phyloP scores from a whole-genome alignment of 345 rosid genomes.

The Murraya koenigii region DNA sequence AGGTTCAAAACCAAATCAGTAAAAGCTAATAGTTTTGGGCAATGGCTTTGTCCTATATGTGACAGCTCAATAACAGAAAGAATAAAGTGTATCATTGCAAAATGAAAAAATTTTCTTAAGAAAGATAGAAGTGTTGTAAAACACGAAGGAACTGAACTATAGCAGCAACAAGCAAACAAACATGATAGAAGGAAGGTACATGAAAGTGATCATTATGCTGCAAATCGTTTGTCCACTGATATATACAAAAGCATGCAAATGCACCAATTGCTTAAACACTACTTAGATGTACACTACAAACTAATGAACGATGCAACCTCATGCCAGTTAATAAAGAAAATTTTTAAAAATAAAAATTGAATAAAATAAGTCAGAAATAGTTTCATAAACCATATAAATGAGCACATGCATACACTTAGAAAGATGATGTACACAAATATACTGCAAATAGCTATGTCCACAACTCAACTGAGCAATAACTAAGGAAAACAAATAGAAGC shows the following conservation, averaged over 20 bases:
- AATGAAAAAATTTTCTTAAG: neutral
- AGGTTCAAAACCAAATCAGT: neutral
- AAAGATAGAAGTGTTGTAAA: neutral
- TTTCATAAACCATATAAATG: slow-evolving; percentile 6
- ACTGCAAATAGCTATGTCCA: neutral
- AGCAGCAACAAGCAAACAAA: neutral
- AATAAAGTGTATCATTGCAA: neutral
- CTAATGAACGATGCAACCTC: neutral
- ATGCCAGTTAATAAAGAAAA: neutral
- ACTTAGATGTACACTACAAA: neutral
- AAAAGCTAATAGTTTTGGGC: neutral
- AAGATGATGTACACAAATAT: neutral
- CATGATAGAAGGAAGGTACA: neutral
- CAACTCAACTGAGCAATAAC: neutral
- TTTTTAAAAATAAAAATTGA: neutral
- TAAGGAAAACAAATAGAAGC: neutral
- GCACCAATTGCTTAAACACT: neutral
- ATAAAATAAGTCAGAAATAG: neutral
- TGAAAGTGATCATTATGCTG: neutral
- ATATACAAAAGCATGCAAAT: neutral
- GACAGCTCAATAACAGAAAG: neutral
- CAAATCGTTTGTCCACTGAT: neutral
- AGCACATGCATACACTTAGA: neutral
- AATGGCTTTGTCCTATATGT: neutral
- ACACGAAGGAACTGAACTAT: neutral